Evolutionary conservation across 1,284 basidiomycete species (phyloP).

Genomic region (Apiotrichum domesticum): DNA sequence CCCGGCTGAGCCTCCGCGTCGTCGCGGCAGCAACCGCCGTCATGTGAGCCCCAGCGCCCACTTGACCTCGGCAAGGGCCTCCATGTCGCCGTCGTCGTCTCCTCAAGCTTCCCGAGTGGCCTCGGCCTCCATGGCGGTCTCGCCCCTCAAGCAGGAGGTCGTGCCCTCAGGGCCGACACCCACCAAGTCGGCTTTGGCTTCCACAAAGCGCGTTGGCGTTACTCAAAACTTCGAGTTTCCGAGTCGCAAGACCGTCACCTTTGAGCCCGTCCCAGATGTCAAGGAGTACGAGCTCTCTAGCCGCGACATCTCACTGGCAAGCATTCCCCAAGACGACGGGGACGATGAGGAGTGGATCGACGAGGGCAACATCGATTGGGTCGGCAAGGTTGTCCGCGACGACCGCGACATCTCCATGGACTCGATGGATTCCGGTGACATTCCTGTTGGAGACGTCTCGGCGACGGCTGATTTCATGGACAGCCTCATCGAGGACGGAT

Average conservation of each 20-base stretch:
- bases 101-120: constrained; percentile 26
- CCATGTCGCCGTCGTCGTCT: constrained; percentile 33
- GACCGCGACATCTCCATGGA: constrained; percentile 4
- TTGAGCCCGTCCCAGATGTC: constrained; percentile 77
- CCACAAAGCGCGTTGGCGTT: constrained; percentile 69
- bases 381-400: neutral
- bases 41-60: constrained; percentile 23
- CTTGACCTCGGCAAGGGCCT: constrained; percentile 12
- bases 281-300: constrained; percentile 73
- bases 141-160: constrained; percentile 24
- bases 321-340: constrained; percentile 20
- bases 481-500: constrained; percentile 43
- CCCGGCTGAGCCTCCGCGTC: constrained; percentile 34
- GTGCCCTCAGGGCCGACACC: constrained; percentile 26
- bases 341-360: constrained; percentile 18
- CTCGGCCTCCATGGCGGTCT: constrained; percentile 14
- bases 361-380: neutral
- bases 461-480: constrained; percentile 47
- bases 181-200: constrained; percentile 63
- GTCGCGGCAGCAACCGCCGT: constrained; percentile 23
- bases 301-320: constrained; percentile 49
- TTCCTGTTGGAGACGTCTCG: constrained; percentile 22
- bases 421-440: constrained; percentile 5
- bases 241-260: constrained; percentile 73
- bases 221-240: constrained; percentile 47